Evolutionary conservation across 352 stramenopile species (phyloP), one percentile per base, ranked within the genome.

Genomic region (Pythium chondricola): DNA sequence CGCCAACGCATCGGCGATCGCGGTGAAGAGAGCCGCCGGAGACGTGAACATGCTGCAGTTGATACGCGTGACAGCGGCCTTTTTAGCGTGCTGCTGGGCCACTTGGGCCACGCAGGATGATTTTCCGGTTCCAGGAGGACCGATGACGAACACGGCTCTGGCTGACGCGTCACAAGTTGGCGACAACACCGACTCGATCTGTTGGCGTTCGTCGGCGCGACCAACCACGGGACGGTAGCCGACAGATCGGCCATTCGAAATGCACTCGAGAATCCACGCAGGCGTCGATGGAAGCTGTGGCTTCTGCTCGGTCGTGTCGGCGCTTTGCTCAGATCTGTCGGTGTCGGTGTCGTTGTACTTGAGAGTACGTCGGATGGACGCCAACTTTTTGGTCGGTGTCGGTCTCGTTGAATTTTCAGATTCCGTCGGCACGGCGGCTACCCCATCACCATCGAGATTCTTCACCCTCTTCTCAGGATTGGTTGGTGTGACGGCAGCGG

Each of bases 41-140:
- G 73, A 69, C 11, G 52, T 57, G 48, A 83, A 88, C 10, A 62
- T 81, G 52, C 71, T 85, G 64, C 77, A 88, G 52, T 88, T 88
- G 18, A 88, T 18, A 8, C 73, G 73, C 29, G 47, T 37, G 29
- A 83, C 61, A 13, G 65, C 55, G 13, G 31, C 38, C 6, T 52
- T 52, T 10, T 29, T 21, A 6, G 50, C 24, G 30, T 35, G 39
- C n/a, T 33, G 37, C 10, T 44, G 31, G 14, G 69, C 62, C 20
- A 85, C 69, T 1, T 60, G 68, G 8, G 69, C 63, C 10, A 88
- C 69, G 0, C 61, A 83, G 21, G 74, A 83, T 17, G 67, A 83
- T 44, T 88, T 88, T 56, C 77, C 77, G 2, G 77, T 85, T 32
- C 77, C 74, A 2, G 77, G 77, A 8, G 76, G 71, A 0, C 76